Base-by-base conservation (phyloP, 2,329 filamentous ascomycete species). In the Escovopsis sp. region DNA sequence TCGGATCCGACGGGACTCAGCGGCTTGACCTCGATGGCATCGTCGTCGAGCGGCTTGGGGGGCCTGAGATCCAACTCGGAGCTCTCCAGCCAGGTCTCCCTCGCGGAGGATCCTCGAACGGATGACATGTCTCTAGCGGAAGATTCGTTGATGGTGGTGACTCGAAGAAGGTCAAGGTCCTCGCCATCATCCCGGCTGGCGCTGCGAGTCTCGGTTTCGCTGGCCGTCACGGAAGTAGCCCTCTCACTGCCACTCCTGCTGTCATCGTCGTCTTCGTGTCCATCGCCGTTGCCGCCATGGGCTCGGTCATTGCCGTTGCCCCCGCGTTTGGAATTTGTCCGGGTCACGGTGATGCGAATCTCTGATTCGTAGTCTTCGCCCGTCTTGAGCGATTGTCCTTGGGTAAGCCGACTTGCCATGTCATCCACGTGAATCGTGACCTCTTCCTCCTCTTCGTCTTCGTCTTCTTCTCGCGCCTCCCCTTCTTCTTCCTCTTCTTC, bases 321-420 rank as follows among this genome's bases (percentile, higher is more conserved):
- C n/a, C n/a, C 51, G 15, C 50, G 47, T 10, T 23, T 23, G 40
- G 33, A 35, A 33, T 53, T 57, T 25, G 45, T 48, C 26, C 50
- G 44, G 15, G 58, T 45, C 3, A 66, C 61, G 9, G 45, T 58
- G 15, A 69, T 57, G 15, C 65, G 56, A 27, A 65, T 65, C 2
- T 62, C 62, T 38, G 64, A 59, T 37, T 62, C 53, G 9, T 40
- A 44, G n/a, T 40, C 43, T 45, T 50, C 31, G n/a, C 41, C 41
- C 26, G 45, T 43, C 38, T 46, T 38, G 12, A 36, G 36, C 7
- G 37, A 39, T 13, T 39, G 41, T 23, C 42, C 51, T 15, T 46
- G 44, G 5, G 54, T 56, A 36, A 45, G 45, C 35, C 53, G 48
- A 36, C 48, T 54, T 16, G 41, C 44, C 14, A 47, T 46, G 17